Percentiles rank a stretch among this genome's conserved stretches.
phyloP scores from a whole-genome alignment of 495 filamentous ascomycete genomes.

The Trichodelitschia bisporula region DNA sequence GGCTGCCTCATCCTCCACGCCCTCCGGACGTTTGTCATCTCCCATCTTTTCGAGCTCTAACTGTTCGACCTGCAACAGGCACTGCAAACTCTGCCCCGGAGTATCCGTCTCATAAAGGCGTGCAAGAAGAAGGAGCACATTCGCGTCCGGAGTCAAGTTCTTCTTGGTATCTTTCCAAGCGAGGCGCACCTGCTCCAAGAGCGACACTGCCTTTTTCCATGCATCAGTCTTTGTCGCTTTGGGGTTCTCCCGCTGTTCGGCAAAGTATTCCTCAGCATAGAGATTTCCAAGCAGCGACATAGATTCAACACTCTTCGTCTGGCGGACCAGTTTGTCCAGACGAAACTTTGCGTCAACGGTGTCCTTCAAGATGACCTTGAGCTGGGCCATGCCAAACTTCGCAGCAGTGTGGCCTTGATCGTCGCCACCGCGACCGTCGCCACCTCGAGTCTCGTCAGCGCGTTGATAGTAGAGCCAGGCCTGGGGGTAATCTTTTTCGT shows the following conservation, averaged over 20 bases:
- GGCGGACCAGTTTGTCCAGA: slow-evolving; percentile 77
- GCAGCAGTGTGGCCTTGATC: slow-evolving; percentile 78
- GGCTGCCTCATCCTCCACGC: slow-evolving; percentile 23
- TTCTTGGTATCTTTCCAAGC: slow-evolving; percentile 84
- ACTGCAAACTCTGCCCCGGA: slow-evolving; percentile 77
- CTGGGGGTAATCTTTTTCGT: slow-evolving; percentile 33
- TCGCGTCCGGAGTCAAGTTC: slow-evolving; percentile 50
- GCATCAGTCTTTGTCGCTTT: slow-evolving; percentile 77
- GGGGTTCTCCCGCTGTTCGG: slow-evolving; percentile 36
- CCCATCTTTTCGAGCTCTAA: slow-evolving; percentile 54
- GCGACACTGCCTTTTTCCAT: slow-evolving; percentile 53
- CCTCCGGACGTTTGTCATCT: slow-evolving; percentile 38
- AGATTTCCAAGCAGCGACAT: slow-evolving; percentile 75
- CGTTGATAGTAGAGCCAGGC: slow-evolving; percentile 65
- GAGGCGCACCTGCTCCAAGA: slow-evolving; percentile 61
- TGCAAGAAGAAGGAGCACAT: slow-evolving; percentile 79
- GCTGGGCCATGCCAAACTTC: slow-evolving; percentile 77
- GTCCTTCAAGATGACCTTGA: slow-evolving; percentile 62
- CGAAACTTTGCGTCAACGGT: slow-evolving; percentile 78
- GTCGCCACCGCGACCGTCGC: slow-evolving; percentile 54
- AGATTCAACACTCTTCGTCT: slow-evolving; percentile 65
- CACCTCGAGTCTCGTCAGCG: slow-evolving; percentile 72
- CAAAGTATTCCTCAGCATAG: slow-evolving; percentile 82
- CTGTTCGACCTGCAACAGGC: slow-evolving; percentile 70
- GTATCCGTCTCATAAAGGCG: slow-evolving; percentile 67